Evolutionary conservation across 345 rosid species (phyloP).

Genomic region (Microthlaspi erraticum): DNA sequence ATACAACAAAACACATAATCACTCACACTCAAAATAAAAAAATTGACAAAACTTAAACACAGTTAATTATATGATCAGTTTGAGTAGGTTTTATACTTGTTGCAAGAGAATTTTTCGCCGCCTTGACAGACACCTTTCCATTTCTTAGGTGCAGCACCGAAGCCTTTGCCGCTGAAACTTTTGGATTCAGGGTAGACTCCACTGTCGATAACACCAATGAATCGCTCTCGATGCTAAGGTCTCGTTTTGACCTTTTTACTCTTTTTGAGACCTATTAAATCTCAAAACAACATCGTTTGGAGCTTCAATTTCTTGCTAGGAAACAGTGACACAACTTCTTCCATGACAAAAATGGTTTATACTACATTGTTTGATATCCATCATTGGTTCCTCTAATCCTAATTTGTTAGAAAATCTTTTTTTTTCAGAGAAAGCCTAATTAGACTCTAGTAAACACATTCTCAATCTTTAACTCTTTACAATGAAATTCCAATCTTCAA

Average conservation of each 20-base stretch:
- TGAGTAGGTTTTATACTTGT: conserved; percentile 48
- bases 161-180: conserved; percentile 50
- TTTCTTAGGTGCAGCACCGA: conserved; percentile 55
- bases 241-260: conserved; percentile 41
- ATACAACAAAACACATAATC: conserved; percentile 14
- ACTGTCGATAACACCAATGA: conserved; percentile 58
- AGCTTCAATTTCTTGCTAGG: conserved; percentile 51
- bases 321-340: conserved; percentile 64
- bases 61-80: background rate
- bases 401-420: no score
- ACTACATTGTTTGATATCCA: no score
- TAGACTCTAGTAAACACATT: no score
- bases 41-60: background rate
- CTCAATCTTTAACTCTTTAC: no score
- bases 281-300: conserved; percentile 63
- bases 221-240: conserved; percentile 44
- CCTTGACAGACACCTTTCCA: conserved; percentile 57
- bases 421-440: no score
- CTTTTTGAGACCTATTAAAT: conserved; percentile 57
- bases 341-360: conserved; percentile 16
- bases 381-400: no score
- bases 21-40: conserved; percentile 31
- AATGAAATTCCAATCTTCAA: no score
- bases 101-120: conserved; percentile 59
- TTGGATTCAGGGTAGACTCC: conserved; percentile 59